phyloP scores from a whole-genome alignment of 2,329 filamentous ascomycete genomes.

The Fusarium xyrophilum region DNA sequence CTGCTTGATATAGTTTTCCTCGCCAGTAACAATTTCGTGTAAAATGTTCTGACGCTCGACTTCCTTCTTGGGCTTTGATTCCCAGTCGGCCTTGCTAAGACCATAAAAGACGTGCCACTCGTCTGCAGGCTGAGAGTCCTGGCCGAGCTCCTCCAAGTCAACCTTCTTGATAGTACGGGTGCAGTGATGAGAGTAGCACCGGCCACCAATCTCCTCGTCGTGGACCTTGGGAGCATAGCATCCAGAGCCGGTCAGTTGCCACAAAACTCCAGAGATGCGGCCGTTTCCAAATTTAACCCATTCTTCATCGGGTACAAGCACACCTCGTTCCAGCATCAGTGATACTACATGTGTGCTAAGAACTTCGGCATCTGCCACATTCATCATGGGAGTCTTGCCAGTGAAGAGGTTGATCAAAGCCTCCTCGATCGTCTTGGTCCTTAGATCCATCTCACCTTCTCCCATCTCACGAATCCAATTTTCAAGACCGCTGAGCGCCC shows the following conservation, averaged over 20 bases:
- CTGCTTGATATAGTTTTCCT: slow-evolving; percentile 89
- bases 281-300: slow-evolving; percentile 93
- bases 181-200: slow-evolving; percentile 94
- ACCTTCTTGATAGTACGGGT: slow-evolving; percentile 94
- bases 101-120: slow-evolving; percentile 93
- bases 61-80: slow-evolving; percentile 80
- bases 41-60: slow-evolving; percentile 91
- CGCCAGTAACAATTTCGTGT: slow-evolving; percentile 92
- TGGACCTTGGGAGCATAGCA: slow-evolving; percentile 91
- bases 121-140: slow-evolving; percentile 70
- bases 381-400: slow-evolving; percentile 96
- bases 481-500: slow-evolving; percentile 89
- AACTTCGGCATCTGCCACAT: slow-evolving; percentile 93
- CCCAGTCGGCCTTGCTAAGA: slow-evolving; percentile 77
- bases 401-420: slow-evolving; percentile 89
- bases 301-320: slow-evolving; percentile 88
- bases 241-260: slow-evolving; percentile 88
- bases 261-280: slow-evolving; percentile 85
- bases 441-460: slow-evolving; percentile 88
- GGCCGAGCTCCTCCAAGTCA: slow-evolving; percentile 78
- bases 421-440: slow-evolving; percentile 83
- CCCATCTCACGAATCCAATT: slow-evolving; percentile 88
- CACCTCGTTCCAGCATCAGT: slow-evolving; percentile 79
- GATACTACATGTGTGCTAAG: slow-evolving; percentile 79
- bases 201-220: slow-evolving; percentile 69